Evolutionary conservation across 2,329 filamentous ascomycete species (phyloP).

Genomic region (Xylogone sp.): DNA sequence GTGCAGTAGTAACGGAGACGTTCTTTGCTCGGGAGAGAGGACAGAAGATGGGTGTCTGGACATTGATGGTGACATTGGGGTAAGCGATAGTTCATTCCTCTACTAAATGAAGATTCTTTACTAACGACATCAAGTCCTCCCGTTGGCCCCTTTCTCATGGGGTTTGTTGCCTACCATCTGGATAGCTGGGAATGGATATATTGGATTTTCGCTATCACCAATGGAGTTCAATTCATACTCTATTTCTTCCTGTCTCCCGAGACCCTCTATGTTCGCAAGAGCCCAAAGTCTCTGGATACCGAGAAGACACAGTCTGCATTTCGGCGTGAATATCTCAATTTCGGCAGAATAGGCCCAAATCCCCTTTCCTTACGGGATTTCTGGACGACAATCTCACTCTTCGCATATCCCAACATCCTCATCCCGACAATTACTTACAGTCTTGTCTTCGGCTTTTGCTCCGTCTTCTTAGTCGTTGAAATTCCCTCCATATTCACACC

Average conservation of each 20-base stretch:
- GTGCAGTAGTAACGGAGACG: constrained; percentile 51
- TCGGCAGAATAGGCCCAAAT: constrained; percentile 30
- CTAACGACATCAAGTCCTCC: constrained; percentile 9
- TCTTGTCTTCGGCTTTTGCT: constrained; percentile 53
- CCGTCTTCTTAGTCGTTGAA: constrained; percentile 51
- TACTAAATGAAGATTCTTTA: not conserved
- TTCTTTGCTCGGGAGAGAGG: constrained; percentile 50
- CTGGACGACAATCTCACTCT: constrained; percentile 23
- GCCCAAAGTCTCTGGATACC: not conserved
- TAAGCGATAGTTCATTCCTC: constrained; percentile 7
- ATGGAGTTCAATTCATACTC: constrained; percentile 49
- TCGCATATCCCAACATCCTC: constrained; percentile 41
- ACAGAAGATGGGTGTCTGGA: constrained; percentile 52
- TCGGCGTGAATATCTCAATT: constrained; percentile 28
- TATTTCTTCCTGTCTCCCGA: constrained; percentile 54
- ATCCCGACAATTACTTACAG: constrained; percentile 49
- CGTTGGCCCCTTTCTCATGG: constrained; percentile 26
- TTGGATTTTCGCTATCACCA: constrained; percentile 50
- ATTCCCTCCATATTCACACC: constrained; percentile 53
- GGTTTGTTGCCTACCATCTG: constrained; percentile 41
- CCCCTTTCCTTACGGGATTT: constrained; percentile 6
- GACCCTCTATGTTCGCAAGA: constrained; percentile 46
- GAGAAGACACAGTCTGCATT: constrained; percentile 22
- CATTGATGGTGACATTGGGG: constrained; percentile 24
- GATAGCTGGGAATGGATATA: constrained; percentile 49